phyloP scores from a whole-genome alignment of 305 asterid genomes.

The Salvia sclarea region DNA sequence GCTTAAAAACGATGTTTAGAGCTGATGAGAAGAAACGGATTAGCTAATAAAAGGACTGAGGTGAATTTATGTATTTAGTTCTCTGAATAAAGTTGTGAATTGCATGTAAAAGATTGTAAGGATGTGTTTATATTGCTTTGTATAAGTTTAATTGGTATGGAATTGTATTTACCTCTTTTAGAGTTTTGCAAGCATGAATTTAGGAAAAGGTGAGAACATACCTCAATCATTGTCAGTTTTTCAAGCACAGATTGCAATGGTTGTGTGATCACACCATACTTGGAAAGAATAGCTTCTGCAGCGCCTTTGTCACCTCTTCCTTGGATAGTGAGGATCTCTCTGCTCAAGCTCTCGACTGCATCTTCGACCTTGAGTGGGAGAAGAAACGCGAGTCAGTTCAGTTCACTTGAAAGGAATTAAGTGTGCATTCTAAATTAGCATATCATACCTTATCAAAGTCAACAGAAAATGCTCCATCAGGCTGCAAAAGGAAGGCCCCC shows the following conservation, averaged over 20 bases:
- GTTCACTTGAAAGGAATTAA: slow-evolving; percentile 45
- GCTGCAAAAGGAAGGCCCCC: slow-evolving; percentile 65
- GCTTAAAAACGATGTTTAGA: not conserved
- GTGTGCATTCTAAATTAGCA: slow-evolving; percentile 38
- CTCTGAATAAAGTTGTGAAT: not conserved
- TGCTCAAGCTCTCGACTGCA: slow-evolving; percentile 79
- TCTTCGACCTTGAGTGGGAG: slow-evolving; percentile 70
- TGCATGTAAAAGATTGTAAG: not conserved
- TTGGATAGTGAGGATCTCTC: slow-evolving; percentile 83
- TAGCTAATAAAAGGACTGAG: not conserved
- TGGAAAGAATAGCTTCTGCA: slow-evolving; percentile 64
- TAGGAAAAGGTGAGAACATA: slow-evolving; percentile 21
- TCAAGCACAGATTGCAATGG: slow-evolving; percentile 68
- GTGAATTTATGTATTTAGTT: not conserved
- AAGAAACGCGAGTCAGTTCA: slow-evolving; percentile 22
- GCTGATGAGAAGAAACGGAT: not conserved
- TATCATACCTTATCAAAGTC: slow-evolving; percentile 76
- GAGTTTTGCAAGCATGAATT: not conserved
- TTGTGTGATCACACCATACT: slow-evolving; percentile 55
- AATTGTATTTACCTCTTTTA: too few species aligned
- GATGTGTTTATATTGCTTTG: too few species aligned
- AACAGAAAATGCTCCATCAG: slow-evolving; percentile 70
- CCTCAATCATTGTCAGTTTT: slow-evolving; percentile 64
- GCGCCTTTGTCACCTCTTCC: slow-evolving; percentile 85
- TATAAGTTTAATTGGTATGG: too few species aligned